Evolutionary conservation across 805 yeast genomes (phyloP), one percentile per base, ranked within the genome.

Genomic region (Priceomyces medius): DNA sequence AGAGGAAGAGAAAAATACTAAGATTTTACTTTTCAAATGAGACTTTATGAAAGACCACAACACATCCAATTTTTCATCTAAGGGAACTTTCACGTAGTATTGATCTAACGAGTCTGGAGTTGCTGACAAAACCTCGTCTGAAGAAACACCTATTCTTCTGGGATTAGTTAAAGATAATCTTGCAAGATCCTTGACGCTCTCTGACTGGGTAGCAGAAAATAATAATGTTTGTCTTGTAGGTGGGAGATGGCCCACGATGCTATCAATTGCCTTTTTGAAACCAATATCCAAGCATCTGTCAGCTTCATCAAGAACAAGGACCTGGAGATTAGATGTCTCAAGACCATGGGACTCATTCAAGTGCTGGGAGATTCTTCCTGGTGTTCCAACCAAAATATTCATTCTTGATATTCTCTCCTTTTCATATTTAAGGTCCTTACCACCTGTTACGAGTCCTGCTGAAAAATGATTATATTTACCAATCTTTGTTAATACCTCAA

Each of bases 231-330:
- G 97, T 58, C 96, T 76, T 3, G 81, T 74, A 8, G 84, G 79
- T 0, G 96, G 95, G 45, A 89, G 66, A 58, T 85, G 88, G 35
- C 79, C 77, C 20, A 89, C 65, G 40, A 89, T 89, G 21, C 83
- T 84, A 58, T 90, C 96, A 46, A 89, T 64, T 33, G 93, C 85
- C 52, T 79, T 79, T 57, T 81, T 82, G 73, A 89, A 89, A 6
- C 97, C 97, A 95, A 90, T 87, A 63, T 89, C 97, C 53, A 89
- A 68, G 54, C 93, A 87, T 50, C 97, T 71, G 58, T 89, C 97
- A 0, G 97, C 97, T 62, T 89, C 97, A 61, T 89, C 97, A 39
- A 89, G 63, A 2, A 89, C 89, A 34, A 89, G 65, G 57, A 84
- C 77, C 61, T 89, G 91, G 46, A 89, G 64, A 56, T 86, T 87